A percentile compares a stretch with the other conserved stretches of the same genome.
phyloP scores from a whole-genome alignment of 305 asterid genomes.

The Fraxinus angustifolia region DNA sequence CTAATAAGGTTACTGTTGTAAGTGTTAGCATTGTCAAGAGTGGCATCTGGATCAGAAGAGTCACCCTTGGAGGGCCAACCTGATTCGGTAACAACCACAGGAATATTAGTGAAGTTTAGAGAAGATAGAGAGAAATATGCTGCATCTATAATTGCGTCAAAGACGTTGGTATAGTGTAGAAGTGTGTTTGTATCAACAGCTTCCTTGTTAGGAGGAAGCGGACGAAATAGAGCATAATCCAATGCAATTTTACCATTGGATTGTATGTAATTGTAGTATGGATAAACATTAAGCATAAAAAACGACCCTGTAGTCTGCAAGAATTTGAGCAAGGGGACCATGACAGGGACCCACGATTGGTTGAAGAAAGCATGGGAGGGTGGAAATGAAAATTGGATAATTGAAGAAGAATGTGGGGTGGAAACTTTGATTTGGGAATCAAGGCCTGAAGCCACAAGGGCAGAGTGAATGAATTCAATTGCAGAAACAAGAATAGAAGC shows the following conservation, averaged over 20 bases:
- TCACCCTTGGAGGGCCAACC: conserved; percentile 36
- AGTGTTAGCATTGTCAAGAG: conserved; percentile 30
- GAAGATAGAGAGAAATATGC: conserved; percentile 25
- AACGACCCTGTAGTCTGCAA: conserved; percentile 21
- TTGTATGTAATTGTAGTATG: conserved; percentile 25
- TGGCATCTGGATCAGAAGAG: conserved; percentile 26
- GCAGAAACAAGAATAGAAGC: conserved; percentile 30
- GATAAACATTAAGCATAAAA: conserved; percentile 31
- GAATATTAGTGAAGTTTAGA: conserved; percentile 28
- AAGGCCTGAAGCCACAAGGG: conserved; percentile 29
- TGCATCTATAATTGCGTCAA: conserved; percentile 32
- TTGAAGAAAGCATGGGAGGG: conserved; percentile 31
- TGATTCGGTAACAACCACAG: conserved; percentile 27
- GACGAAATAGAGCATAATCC: conserved; percentile 33
- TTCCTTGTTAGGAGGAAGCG: conserved; percentile 30
- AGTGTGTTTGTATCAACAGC: conserved; percentile 31
- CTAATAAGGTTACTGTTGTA: conserved; percentile 31
- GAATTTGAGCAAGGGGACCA: conserved; percentile 26
- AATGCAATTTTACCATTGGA: conserved; percentile 25
- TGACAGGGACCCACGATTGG: conserved; percentile 18
- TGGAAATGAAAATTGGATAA: conserved; percentile 24
- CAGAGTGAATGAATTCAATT: conserved; percentile 24
- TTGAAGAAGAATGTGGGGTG: conserved; percentile 23
- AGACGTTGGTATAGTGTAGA: conserved; percentile 30
- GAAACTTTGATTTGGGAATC: conserved; percentile 28